Conservation (phyloP, 306 rosid species). For the Crotalaria pallida region DNA sequence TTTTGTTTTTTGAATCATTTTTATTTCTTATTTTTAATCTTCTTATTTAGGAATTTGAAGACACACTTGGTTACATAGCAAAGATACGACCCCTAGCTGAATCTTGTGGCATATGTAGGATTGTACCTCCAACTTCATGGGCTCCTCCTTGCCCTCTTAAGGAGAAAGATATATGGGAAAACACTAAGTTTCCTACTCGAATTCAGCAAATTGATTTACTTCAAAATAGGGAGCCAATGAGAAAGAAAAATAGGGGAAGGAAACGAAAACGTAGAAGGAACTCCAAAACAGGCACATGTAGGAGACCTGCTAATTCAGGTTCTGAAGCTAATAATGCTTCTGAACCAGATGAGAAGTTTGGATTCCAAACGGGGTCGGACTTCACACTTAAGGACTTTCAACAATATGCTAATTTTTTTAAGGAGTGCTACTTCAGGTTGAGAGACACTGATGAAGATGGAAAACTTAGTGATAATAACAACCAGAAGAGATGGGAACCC, state of each 20-base stretch:
- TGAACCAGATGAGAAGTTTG: constrained; percentile 69
- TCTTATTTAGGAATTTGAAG: constrained; percentile 69
- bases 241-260: constrained; percentile 71
- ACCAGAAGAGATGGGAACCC: constrained; percentile 39
- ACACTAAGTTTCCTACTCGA: constrained; percentile 74
- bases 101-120: constrained; percentile 84
- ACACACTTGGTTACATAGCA: constrained; percentile 79
- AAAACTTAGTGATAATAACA: constrained; percentile 21
- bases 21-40: constrained; percentile 2
- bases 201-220: constrained; percentile 87
- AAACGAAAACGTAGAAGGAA: constrained; percentile 67
- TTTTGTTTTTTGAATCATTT: neutral
- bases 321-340: constrained; percentile 50
- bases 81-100: constrained; percentile 76
- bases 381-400: constrained; percentile 69
- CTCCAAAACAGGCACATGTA: constrained; percentile 51
- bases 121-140: constrained; percentile 93
- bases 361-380: constrained; percentile 77
- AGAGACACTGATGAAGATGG: constrained; percentile 34
- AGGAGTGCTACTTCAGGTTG: constrained; percentile 64
- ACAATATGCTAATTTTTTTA: constrained; percentile 51
- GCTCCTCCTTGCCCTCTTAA: constrained; percentile 85
- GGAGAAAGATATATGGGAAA: constrained; percentile 73
- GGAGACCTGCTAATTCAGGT: constrained; percentile 39
- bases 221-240: constrained; percentile 95